phyloP scores from a whole-genome alignment of 108 stramenopile species.

The Nannochloropsis oceanica region DNA sequence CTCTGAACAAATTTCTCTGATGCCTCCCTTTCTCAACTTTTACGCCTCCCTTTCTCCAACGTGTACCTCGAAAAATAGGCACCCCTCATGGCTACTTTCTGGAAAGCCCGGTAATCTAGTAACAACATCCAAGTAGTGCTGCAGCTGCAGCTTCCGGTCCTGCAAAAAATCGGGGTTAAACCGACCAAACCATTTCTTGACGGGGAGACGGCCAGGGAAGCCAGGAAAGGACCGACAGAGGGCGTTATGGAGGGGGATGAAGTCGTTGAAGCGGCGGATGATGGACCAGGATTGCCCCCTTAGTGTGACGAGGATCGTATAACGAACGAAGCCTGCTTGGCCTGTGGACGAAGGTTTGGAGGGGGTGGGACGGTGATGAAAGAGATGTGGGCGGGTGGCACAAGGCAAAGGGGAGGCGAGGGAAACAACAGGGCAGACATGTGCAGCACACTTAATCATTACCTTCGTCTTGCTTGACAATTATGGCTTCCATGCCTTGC shows the following conservation, averaged over 20 bases:
- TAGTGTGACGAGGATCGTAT: background rate
- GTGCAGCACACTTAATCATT: no score
- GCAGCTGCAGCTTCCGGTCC: background rate
- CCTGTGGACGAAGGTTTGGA: background rate
- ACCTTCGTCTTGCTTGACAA: background rate
- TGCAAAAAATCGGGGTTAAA: background rate
- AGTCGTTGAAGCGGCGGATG: background rate
- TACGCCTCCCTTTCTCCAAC: background rate
- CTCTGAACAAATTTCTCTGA: no score
- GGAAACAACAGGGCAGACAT: no score
- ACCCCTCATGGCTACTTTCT: background rate
- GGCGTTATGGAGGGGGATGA: background rate
- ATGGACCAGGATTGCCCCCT: background rate
- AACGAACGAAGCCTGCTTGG: background rate
- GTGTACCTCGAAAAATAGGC: background rate
- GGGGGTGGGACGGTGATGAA: background rate
- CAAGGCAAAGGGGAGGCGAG: no score
- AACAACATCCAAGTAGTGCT: background rate
- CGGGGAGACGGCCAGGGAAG: background rate
- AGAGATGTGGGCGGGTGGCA: no score
- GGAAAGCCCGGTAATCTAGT: background rate
- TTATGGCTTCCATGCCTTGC: background rate
- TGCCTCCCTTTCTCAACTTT: no score
- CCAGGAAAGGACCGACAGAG: background rate
- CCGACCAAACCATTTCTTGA: background rate